Evolutionary conservation across 2,329 filamentous ascomycete genomes (phyloP).

Genomic region (Didymella arachidicola): DNA sequence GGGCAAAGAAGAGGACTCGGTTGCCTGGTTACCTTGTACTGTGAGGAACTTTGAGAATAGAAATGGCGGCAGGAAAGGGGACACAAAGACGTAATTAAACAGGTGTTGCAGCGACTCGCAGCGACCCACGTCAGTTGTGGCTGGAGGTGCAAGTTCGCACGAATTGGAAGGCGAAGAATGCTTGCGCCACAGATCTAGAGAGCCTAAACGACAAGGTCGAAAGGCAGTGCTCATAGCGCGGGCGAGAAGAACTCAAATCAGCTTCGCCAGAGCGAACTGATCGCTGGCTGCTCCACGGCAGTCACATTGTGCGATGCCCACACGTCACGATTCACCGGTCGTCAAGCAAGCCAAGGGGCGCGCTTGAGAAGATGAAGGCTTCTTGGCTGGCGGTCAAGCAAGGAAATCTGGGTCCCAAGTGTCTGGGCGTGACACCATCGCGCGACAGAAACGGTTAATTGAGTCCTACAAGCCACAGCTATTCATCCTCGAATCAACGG

Average conservation of each 20-base stretch:
- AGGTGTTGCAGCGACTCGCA: conserved; percentile 11
- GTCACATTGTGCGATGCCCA: conserved; percentile 23
- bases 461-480: conserved; percentile 2
- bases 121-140: conserved; percentile 16
- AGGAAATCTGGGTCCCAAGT: conserved; percentile 10
- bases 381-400: conserved; percentile 18
- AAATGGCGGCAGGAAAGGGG: conserved; percentile 19
- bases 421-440: conserved; percentile 26
- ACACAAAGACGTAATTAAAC: conserved; percentile 22
- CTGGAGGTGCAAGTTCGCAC: conserved; percentile 7
- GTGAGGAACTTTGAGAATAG: conserved; percentile 7
- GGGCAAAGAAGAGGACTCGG: conserved; percentile 1
- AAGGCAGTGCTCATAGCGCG: conserved; percentile 18
- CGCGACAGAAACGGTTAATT: conserved; percentile 32
- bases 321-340: conserved; percentile 29
- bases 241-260: conserved; percentile 21
- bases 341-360: conserved; percentile 30
- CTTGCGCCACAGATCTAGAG: conserved; percentile 15
- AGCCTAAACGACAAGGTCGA: conserved; percentile 2
- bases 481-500: conserved; percentile 19
- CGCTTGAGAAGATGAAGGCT: conserved; percentile 28
- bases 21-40: conserved; percentile 15
- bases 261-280: neutral
- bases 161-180: conserved; percentile 13
- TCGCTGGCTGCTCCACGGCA: conserved; percentile 6